A percentile compares a stretch with the other conserved stretches of the same genome.
Conservation (phyloP, 805 yeast genomes). For the Candida qinlingensis region DNA sequence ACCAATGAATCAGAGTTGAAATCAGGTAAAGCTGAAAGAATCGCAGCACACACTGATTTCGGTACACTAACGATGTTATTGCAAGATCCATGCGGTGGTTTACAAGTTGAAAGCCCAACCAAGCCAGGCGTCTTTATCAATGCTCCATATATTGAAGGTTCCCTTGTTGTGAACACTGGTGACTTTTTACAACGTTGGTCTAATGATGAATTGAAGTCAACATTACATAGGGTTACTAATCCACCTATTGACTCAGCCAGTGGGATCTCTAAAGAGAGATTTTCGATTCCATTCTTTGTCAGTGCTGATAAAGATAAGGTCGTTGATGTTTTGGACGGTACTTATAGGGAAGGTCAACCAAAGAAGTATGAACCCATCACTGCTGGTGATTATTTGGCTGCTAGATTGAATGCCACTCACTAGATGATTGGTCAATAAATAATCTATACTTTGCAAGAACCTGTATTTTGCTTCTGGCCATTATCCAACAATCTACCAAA, state of each 20-base stretch:
- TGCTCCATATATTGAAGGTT: constrained; percentile 18
- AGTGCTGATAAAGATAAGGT: constrained; percentile 20
- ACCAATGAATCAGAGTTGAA: constrained; percentile 14
- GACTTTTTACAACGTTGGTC: constrained; percentile 25
- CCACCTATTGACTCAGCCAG: constrained; percentile 18
- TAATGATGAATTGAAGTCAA: constrained; percentile 22
- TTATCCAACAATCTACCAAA: too few relatives aligned
- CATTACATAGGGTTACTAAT: constrained; percentile 22
- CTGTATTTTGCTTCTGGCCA: too few relatives aligned
- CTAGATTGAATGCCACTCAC: constrained; percentile 22
- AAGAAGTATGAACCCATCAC: constrained; percentile 25
- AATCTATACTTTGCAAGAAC: too few relatives aligned
- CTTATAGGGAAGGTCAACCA: constrained; percentile 18
- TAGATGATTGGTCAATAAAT: not conserved
- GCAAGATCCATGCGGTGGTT: constrained; percentile 24
- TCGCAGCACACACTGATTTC: constrained; percentile 26
- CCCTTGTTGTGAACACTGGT: constrained; percentile 22
- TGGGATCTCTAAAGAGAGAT: constrained; percentile 20
- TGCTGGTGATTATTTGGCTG: constrained; percentile 20
- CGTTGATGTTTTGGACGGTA: constrained; percentile 24
- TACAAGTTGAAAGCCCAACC: constrained; percentile 20
- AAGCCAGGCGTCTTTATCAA: constrained; percentile 15
- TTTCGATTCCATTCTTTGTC: constrained; percentile 26
- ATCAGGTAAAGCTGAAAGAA: constrained; percentile 21
- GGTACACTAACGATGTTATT: constrained; percentile 24